phyloP scores from a whole-genome alignment of 2,329 filamentous ascomycete genomes.

The Orbilia brochopaga region DNA sequence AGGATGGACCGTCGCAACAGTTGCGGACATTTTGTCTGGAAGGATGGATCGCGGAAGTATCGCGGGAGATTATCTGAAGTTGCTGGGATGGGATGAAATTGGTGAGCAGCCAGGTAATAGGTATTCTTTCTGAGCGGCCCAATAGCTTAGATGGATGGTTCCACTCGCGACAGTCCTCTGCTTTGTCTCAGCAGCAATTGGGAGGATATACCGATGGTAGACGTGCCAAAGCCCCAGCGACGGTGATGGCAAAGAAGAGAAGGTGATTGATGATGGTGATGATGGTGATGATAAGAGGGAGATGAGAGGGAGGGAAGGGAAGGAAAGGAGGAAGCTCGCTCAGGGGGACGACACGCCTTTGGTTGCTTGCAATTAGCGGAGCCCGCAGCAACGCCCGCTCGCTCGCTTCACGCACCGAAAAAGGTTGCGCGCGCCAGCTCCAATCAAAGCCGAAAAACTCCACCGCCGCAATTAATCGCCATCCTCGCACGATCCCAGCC shows the following conservation, averaged over 20 bases:
- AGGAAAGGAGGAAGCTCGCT: constrained; percentile 37
- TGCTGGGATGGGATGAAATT: neutral
- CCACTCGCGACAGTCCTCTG: no score
- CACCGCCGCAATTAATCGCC: neutral
- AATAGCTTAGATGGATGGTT: no score
- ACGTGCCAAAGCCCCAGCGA: neutral
- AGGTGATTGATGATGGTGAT: constrained; percentile 66
- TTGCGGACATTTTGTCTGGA: constrained; percentile 27
- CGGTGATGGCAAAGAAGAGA: neutral
- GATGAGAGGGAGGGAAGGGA: constrained; percentile 54
- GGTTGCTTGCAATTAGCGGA: neutral
- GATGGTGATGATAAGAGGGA: constrained; percentile 56
- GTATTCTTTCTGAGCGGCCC: no score
- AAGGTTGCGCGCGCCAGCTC: constrained; percentile 4
- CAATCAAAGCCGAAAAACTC: constrained; percentile 5
- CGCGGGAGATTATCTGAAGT: constrained; percentile 10
- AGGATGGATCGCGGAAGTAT: constrained; percentile 4
- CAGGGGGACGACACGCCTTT: constrained; percentile 43
- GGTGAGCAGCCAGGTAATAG: neutral
- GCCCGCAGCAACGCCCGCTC: constrained; percentile 1
- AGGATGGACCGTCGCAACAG: constrained; percentile 62
- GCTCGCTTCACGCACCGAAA: constrained; percentile 1
- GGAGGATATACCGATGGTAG: neutral
- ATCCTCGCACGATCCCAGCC: neutral
- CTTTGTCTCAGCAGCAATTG: neutral